Evolutionary conservation across 2,329 filamentous ascomycete species (phyloP).

Genomic region (Penicillium sp.): DNA sequence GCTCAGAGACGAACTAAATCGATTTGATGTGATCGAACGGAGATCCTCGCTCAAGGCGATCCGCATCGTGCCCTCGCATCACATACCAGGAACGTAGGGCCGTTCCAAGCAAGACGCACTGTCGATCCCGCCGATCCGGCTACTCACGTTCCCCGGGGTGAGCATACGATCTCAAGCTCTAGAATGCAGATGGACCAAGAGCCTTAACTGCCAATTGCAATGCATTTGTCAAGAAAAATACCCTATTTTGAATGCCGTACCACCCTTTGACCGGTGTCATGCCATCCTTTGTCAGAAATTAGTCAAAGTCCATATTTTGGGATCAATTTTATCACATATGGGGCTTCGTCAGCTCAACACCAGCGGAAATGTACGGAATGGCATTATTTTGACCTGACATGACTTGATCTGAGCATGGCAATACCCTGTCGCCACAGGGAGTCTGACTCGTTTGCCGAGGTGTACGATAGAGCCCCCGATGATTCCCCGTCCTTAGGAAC

Average conservation of each 20-base stretch:
- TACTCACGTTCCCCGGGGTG: neutral
- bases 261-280: neutral
- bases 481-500: no score
- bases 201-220: neutral
- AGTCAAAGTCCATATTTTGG: neutral
- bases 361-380: neutral
- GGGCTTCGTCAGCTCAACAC: neutral
- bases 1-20: no score
- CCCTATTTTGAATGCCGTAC: neutral
- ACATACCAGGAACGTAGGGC: neutral
- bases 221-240: neutral
- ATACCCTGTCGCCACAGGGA: neutral
- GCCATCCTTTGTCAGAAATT: neutral
- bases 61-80: neutral
- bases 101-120: neutral
- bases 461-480: neutral
- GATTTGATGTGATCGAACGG: no score
- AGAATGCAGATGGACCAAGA: no score
- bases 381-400: neutral
- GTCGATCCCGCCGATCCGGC: conserved; percentile 12
- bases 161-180: neutral
- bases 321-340: neutral
- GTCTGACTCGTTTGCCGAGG: neutral
- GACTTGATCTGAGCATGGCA: neutral
- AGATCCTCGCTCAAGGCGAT: neutral